These are phyloP conservation scores for Osmanthus fragrans DNA, from an alignment of 257 asterid species.

Conservation along the genomic window DNA sequence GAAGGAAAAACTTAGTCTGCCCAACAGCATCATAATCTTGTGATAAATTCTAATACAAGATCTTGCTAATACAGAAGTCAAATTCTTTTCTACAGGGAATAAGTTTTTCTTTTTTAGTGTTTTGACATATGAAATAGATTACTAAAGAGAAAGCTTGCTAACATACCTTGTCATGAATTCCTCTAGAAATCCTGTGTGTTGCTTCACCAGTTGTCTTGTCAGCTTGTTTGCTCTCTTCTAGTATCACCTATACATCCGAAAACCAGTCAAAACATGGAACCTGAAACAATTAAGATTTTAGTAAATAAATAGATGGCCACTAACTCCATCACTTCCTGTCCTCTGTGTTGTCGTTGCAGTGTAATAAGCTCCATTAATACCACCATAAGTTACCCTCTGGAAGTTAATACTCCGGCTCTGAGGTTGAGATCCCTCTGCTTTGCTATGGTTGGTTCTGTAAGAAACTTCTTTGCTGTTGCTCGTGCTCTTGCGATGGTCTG, in stretches of 20 bases:
- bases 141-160: neutral
- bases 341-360: conserved; percentile 58
- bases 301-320: conserved; percentile 8
- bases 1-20: neutral
- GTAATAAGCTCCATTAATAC: conserved; percentile 68
- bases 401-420: conserved; percentile 44
- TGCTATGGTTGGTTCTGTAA: conserved; percentile 12
- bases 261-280: neutral
- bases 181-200: conserved; percentile 73
- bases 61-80: neutral
- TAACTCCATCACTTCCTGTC: conserved; percentile 69
- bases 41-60: too few relatives aligned
- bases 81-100: neutral
- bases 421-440: conserved; percentile 26
- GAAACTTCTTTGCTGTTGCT: conserved; percentile 26
- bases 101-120: neutral
- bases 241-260: conserved; percentile 43
- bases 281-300: neutral
- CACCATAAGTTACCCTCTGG: conserved; percentile 80
- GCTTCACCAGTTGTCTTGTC: conserved; percentile 83
- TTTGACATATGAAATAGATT: neutral
- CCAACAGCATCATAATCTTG: neutral
- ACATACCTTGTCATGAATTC: conserved; percentile 77
- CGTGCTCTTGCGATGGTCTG: conserved; percentile 39
- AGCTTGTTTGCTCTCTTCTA: conserved; percentile 80